Percentiles rank a stretch among this genome's conserved stretches.
Evolutionary conservation across 192 early-diverging fungal species (phyloP).

Genomic region (Geranomyces variabilis): DNA sequence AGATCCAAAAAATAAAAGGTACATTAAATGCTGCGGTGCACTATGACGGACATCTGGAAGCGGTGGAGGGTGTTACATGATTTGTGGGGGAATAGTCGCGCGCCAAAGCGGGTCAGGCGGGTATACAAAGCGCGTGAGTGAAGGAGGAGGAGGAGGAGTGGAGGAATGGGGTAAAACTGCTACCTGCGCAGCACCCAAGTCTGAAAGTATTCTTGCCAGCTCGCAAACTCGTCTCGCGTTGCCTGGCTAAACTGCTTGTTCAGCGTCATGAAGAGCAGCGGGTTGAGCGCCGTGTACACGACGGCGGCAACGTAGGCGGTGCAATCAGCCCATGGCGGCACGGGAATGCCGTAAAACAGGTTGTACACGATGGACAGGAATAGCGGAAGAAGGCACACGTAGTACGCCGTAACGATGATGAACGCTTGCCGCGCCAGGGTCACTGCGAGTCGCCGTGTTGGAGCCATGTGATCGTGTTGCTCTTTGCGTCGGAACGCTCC

Average conservation of each 20-base stretch:
- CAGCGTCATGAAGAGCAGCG: slow-evolving; percentile 15
- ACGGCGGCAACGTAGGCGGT: slow-evolving; percentile 12
- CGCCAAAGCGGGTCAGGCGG: too few species aligned
- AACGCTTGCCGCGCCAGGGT: slow-evolving; percentile 10
- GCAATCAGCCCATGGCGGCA: slow-evolving; percentile 9
- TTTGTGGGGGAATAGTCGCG: too few species aligned
- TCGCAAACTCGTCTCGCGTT: not conserved
- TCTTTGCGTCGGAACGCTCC: too few species aligned
- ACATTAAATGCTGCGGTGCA: too few species aligned
- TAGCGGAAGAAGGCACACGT: not conserved
- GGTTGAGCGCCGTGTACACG: not conserved
- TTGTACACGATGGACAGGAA: slow-evolving; percentile 15
- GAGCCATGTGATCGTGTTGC: too few species aligned
- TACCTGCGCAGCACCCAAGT: not conserved
- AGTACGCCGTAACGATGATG: slow-evolving; percentile 17
- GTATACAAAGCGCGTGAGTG: too few species aligned
- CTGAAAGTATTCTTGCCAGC: not conserved
- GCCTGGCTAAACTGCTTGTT: slow-evolving; percentile 6
- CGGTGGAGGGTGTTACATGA: too few species aligned
- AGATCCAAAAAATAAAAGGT: too few species aligned
- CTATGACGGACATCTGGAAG: too few species aligned
- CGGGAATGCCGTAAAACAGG: not conserved
- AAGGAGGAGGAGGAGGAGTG: too few species aligned
- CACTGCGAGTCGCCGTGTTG: too few species aligned
- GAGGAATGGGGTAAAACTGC: too few species aligned